Percentiles rank a stretch among this genome's conserved stretches.
Conservation (phyloP, 1,284 basidiomycete genomes). For the Cutaneotrichosporon sp. region DNA sequence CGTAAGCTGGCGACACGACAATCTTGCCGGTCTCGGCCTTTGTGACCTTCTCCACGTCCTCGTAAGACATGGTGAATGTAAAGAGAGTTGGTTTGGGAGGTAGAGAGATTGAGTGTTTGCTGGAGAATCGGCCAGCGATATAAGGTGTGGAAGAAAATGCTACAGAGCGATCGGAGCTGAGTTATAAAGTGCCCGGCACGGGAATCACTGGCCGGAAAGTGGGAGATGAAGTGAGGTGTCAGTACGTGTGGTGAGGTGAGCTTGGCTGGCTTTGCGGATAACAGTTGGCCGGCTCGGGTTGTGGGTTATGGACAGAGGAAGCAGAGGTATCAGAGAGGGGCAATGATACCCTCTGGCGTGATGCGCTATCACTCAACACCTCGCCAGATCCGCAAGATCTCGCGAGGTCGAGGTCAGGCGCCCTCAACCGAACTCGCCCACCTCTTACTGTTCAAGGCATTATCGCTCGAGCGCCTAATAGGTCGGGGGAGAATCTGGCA, state of each 20-base stretch:
- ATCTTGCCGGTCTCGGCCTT: conserved; percentile 19
- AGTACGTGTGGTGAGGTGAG: no score
- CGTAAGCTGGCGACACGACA: conserved; percentile 11
- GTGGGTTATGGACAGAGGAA: no score
- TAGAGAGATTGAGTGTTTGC: background rate
- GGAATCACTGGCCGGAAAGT: background rate
- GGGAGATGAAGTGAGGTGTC: conserved; percentile 4
- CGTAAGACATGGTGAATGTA: conserved; percentile 15
- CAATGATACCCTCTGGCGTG: background rate
- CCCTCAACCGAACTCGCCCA: background rate
- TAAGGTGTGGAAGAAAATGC: background rate
- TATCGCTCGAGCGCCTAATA: background rate
- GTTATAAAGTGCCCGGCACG: background rate
- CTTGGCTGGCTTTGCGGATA: background rate
- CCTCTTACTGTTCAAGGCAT: background rate
- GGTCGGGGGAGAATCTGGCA: no score
- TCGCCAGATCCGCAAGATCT: background rate
- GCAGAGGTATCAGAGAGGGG: no score
- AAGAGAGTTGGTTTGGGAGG: background rate
- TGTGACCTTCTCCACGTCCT: conserved; percentile 16
- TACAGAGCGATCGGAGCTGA: background rate
- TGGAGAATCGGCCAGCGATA: conserved; percentile 1
- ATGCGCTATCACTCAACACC: background rate
- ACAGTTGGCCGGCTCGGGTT: background rate
- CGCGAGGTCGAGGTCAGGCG: background rate